Conservation (phyloP, 257 asterid species). For the Forsythia suspensa region DNA sequence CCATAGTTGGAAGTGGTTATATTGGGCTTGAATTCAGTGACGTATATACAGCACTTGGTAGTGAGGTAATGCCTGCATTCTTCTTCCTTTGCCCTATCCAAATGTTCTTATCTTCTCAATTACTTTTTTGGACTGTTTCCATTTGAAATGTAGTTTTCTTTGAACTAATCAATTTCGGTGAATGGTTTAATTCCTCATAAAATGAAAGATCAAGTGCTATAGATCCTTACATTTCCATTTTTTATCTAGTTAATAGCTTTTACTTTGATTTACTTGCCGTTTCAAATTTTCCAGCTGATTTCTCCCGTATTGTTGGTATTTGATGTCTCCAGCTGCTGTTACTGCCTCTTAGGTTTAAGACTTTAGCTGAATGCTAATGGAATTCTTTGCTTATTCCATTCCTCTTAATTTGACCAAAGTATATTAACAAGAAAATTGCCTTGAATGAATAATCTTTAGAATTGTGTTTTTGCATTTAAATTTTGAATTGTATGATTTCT, state of each 20-base stretch:
- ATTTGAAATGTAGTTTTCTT: not conserved
- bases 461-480: too few species aligned
- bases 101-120: not conserved
- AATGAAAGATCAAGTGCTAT: not conserved
- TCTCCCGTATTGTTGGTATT: not conserved
- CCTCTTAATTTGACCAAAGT: not conserved
- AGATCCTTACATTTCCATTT: not conserved
- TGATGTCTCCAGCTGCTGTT: not conserved
- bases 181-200: not conserved
- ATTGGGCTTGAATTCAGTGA: constrained; percentile 98
- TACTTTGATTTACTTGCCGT: not conserved
- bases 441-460: not conserved
- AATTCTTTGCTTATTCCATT: not conserved
- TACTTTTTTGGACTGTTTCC: not conserved
- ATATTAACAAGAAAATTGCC: not conserved
- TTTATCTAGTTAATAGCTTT: not conserved
- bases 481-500: not conserved
- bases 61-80: constrained; percentile 69
- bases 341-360: not conserved
- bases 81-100: not conserved
- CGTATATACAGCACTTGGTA: constrained; percentile 95
- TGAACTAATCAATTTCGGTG: not conserved
- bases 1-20: constrained; percentile 95
- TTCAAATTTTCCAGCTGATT: constrained; percentile 5
- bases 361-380: not conserved